Base-by-base conservation (phyloP, 345 rosid species). In the Ricinus communis region DNA sequence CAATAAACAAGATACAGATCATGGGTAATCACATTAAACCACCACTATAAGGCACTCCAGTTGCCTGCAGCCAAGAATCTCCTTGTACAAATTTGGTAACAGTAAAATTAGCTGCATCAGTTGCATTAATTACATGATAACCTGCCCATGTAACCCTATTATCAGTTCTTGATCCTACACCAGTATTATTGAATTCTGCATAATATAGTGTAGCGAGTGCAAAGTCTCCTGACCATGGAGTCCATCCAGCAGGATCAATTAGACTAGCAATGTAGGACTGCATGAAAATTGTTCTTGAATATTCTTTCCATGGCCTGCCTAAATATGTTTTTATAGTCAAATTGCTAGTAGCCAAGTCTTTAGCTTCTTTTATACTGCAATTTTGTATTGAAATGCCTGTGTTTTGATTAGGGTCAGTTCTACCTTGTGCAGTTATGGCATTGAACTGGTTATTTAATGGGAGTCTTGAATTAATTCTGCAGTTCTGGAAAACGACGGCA, bases 71-170 rank as follows among this genome's bases (percentile, higher is more conserved):
- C 82, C 84, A 82, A 30, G 41, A 51, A 55, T 65, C 70, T 28
- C 80, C 81, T 6, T 31, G 50, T n/a, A 63, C 62, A 58, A 74
- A 77, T 31, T 28, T 67, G 4, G 70, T 25, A 8, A 71, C 64
- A 9, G 76, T 81, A 33, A 77, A 74, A 12, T 52, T 66, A 36
- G 40, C 70, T 5, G 84, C 76, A 15, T 74, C 65, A 1, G 71
- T 74, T 5, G 54, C 76, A 53, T 77, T 77, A 12, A 77, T 74
- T 65, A 77, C 70, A 41, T 58, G 76, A 71, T 60, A 91, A 27
- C 97, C 93, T 0, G 82, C 61, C 97, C 97, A 93, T 27, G 49
- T 67, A 22, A 89, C 76, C 71, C 84, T 77, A 2, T 18, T 65
- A 13, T 15, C 8, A n/a, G 71, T 74, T 13, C 28, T 50, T 6